Conservation (phyloP, 768 basidiomycete genomes). For the Calocera viscosa region DNA sequence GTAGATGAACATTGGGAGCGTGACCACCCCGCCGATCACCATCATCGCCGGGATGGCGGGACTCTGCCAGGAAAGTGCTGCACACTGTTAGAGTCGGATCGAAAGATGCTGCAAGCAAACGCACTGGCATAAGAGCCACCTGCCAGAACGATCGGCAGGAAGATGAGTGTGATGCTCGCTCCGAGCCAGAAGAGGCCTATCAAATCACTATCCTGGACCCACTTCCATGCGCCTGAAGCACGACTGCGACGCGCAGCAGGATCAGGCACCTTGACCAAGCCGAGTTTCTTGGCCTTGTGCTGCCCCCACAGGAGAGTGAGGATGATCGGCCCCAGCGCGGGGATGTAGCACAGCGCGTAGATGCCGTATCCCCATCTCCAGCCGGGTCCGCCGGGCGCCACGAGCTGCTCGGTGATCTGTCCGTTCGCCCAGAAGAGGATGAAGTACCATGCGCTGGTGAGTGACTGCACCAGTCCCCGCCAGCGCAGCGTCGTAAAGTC, state of each 20-base stretch:
- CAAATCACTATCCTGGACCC: slow-evolving; percentile 30
- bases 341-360: slow-evolving; percentile 49
- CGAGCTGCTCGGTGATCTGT: slow-evolving; percentile 40
- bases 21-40: slow-evolving; percentile 36
- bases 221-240: background rate
- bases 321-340: slow-evolving; percentile 43
- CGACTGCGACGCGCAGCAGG: background rate
- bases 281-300: slow-evolving; percentile 33
- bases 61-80: background rate
- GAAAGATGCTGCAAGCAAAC: background rate
- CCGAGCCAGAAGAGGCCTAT: slow-evolving; percentile 43
- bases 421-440: slow-evolving; percentile 55
- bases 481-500: slow-evolving; percentile 47
- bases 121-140: slow-evolving; percentile 32
- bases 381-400: slow-evolving; percentile 28
- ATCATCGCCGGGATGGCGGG: slow-evolving; percentile 42
- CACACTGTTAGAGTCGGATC: background rate
- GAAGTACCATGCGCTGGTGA: slow-evolving; percentile 42
- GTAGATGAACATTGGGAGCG: slow-evolving; percentile 34
- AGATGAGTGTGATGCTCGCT: slow-evolving; percentile 37
- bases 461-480: slow-evolving; percentile 36
- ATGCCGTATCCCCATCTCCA: slow-evolving; percentile 58
- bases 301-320: slow-evolving; percentile 45
- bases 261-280: slow-evolving; percentile 19
- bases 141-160: slow-evolving; percentile 44